Conservation (phyloP, 306 rosid genomes). For the Corylus americana region DNA sequence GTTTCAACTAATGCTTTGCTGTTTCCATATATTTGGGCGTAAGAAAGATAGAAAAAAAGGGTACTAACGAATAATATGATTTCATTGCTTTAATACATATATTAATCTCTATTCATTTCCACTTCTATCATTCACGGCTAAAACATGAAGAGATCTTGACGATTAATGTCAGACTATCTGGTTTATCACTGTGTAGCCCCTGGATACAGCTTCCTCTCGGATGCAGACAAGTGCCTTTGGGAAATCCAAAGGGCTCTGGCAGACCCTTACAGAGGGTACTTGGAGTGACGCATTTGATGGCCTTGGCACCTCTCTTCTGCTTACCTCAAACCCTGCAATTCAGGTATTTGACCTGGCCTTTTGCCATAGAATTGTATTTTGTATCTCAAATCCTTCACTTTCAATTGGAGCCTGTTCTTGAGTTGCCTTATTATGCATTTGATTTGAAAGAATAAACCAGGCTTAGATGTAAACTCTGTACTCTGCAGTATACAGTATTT, state of each 20-base stretch:
- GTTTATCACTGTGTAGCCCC: slow-evolving; percentile 68
- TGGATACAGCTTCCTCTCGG: slow-evolving; percentile 96
- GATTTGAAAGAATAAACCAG: slow-evolving; percentile 14
- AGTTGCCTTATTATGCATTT: slow-evolving; percentile 1
- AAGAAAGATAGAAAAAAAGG: no score
- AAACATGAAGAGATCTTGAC: slow-evolving; percentile 16
- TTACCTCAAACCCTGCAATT: slow-evolving; percentile 95
- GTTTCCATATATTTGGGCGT: no score
- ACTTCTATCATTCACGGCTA: neutral
- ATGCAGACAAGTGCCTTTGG: slow-evolving; percentile 98
- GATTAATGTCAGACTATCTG: slow-evolving; percentile 40
- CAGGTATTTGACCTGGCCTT: slow-evolving; percentile 51
- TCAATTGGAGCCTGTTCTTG: neutral
- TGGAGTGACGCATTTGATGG: slow-evolving; percentile 97
- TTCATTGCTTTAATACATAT: neutral
- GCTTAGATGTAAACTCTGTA: slow-evolving; percentile 29
- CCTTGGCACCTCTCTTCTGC: slow-evolving; percentile 83
- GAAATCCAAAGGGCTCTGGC: slow-evolving; percentile 85
- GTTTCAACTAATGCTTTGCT: neutral
- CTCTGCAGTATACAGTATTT: slow-evolving; percentile 84
- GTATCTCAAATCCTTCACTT: neutral
- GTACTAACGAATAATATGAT: neutral
- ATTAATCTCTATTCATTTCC: slow-evolving; percentile 2
- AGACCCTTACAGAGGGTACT: slow-evolving; percentile 83
- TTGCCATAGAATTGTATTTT: neutral